Percentiles rank a stretch among this genome's conserved stretches.
phyloP scores from a whole-genome alignment of 179 eudicot genomes.

The Amaranthus tricolor region DNA sequence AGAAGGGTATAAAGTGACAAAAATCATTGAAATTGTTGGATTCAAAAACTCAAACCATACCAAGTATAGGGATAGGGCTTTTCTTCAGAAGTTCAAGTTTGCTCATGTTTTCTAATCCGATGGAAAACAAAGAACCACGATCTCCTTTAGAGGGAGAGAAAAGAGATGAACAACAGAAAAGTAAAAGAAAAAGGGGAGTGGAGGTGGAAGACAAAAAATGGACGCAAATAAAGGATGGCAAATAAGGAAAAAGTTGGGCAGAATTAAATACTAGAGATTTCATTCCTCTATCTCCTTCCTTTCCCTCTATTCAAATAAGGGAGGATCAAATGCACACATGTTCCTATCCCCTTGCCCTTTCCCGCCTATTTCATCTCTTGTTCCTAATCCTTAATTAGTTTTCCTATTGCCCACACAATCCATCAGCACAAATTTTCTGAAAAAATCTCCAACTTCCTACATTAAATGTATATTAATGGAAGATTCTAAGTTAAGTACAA shows the following conservation, averaged over 20 bases:
- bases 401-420: slow-evolving; percentile 3
- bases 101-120: slow-evolving; percentile 14
- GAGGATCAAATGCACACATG: background rate
- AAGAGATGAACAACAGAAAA: background rate
- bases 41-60: slow-evolving; percentile 8
- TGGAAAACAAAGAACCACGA: background rate
- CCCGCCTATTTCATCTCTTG: background rate
- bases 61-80: background rate
- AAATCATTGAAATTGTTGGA: background rate
- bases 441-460: background rate
- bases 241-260: slow-evolving; percentile 6
- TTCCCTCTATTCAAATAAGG: background rate
- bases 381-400: background rate
- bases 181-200: background rate
- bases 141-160: slow-evolving; percentile 2
- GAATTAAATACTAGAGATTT: background rate
- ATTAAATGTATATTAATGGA: background rate
- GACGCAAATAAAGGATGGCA: slow-evolving; percentile 9
- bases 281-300: background rate
- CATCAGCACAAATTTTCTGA: background rate
- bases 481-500: background rate
- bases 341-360: background rate
- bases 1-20: background rate
- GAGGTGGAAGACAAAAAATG: background rate
- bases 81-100: background rate